A percentile compares a stretch with the other conserved stretches of the same genome.
These are phyloP conservation scores for Stephania yunnanensis DNA, from an alignment of 164 flowering plant species.

Conservation along the genomic window DNA sequence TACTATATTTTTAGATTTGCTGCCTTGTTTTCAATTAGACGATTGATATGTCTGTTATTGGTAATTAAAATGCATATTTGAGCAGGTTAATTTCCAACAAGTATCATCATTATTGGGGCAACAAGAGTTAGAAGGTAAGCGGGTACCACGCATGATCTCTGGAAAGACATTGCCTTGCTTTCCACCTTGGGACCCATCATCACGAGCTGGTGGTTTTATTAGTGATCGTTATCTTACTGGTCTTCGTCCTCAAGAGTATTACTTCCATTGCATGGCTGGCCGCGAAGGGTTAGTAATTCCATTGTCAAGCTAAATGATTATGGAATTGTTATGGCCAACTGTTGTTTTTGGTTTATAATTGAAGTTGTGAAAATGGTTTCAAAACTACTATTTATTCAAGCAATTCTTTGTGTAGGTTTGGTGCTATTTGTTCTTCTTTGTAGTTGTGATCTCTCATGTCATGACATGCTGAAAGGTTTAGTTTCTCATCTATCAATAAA, in stretches of 20 bases:
- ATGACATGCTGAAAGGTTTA: too few relatives aligned
- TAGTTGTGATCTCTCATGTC: background rate
- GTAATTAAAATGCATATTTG: slow-evolving; percentile 5
- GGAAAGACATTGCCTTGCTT: slow-evolving; percentile 95
- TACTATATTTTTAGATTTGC: background rate
- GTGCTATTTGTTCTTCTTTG: background rate
- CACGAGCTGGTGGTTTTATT: slow-evolving; percentile 93
- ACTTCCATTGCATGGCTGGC: slow-evolving; percentile 99
- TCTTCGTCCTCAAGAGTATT: slow-evolving; percentile 96
- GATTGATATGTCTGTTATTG: background rate
- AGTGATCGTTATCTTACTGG: slow-evolving; percentile 88
- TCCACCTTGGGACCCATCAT: slow-evolving; percentile 81
- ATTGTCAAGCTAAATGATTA: background rate
- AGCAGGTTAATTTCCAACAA: slow-evolving; percentile 89
- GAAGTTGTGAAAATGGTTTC: too few relatives aligned
- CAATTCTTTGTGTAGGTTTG: too few relatives aligned
- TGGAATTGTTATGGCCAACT: background rate
- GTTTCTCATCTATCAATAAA: too few relatives aligned
- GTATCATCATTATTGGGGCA: slow-evolving; percentile 88
- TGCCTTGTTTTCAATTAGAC: background rate
- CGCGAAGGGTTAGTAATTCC: slow-evolving; percentile 82
- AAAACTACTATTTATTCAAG: too few relatives aligned
- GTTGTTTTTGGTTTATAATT: background rate
- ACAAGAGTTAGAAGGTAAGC: slow-evolving; percentile 93
- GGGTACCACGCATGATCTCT: slow-evolving; percentile 97